Evolutionary conservation across 73 alveolate genomes (phyloP).

Genomic region (Durusdinium trenchii): DNA sequence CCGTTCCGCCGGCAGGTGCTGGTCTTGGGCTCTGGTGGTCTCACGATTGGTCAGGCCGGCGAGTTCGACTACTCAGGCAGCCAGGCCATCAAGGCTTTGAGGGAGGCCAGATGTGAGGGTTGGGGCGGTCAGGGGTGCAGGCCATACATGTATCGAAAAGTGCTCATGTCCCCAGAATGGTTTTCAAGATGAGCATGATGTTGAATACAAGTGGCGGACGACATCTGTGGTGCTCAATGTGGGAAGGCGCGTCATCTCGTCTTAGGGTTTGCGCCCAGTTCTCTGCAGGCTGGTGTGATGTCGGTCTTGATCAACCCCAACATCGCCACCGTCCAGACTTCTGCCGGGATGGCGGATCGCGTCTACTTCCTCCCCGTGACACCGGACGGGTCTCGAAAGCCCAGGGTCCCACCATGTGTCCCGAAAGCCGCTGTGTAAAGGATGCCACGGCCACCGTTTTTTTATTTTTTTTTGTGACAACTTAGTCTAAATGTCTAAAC

Average conservation of each 20-base stretch:
- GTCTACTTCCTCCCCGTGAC: conserved; percentile 94
- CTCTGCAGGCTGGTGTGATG: conserved; percentile 65
- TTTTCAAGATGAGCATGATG: too few relatives aligned
- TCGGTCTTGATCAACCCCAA: conserved; percentile 94
- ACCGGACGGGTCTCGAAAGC: too few relatives aligned
- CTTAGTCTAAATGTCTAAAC: too few relatives aligned
- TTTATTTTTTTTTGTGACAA: too few relatives aligned
- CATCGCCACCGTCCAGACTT: conserved; percentile 95
- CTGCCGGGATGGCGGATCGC: conserved; percentile 95
- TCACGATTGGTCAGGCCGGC: conserved; percentile 96
- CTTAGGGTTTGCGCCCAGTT: too few relatives aligned
- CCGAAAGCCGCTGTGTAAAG: too few relatives aligned
- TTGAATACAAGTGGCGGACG: too few relatives aligned
- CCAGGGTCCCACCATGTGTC: too few relatives aligned
- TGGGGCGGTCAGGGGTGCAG: background rate
- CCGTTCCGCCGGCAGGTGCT: conserved; percentile 20
- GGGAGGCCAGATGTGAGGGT: background rate
- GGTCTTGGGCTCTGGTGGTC: conserved; percentile 94
- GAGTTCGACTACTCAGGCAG: conserved; percentile 96
- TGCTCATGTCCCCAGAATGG: background rate
- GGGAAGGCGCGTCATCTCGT: too few relatives aligned
- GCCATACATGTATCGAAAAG: background rate
- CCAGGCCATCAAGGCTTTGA: conserved; percentile 93
- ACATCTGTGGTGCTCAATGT: too few relatives aligned
- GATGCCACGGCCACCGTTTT: too few relatives aligned